phyloP scores from a whole-genome alignment of 73 alveolate genomes.

The Blepharisma japonicum region DNA sequence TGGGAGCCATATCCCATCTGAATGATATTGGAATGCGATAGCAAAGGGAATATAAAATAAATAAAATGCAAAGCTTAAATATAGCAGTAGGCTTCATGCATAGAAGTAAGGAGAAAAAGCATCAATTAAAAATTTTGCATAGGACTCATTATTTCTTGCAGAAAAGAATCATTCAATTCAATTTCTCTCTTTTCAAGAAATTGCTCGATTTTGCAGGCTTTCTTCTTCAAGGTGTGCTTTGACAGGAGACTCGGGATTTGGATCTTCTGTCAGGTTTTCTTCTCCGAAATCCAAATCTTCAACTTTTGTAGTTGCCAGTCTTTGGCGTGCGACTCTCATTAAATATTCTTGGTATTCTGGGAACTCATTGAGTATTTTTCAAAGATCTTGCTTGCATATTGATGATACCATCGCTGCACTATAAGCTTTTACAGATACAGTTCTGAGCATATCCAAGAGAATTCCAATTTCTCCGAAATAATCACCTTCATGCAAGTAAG shows the following conservation, averaged over 20 bases:
- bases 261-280: background rate
- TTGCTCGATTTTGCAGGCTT: background rate
- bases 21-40: conserved; percentile 40
- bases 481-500: conserved; percentile 49
- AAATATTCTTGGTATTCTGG: conserved; percentile 46
- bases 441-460: conserved; percentile 39
- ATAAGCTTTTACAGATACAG: conserved; percentile 51
- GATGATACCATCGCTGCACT: conserved; percentile 44
- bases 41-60: conserved; percentile 51
- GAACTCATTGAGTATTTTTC: conserved; percentile 33
- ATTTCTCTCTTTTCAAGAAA: background rate
- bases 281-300: conserved; percentile 41
- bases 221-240: background rate
- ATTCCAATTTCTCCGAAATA: conserved; percentile 72
- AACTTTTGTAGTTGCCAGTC: conserved; percentile 56
- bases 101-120: conserved; percentile 23
- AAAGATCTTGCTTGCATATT: conserved; percentile 33
- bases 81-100: conserved; percentile 31
- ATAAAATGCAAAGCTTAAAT: conserved; percentile 22
- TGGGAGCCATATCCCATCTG: conserved; percentile 17
- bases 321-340: conserved; percentile 50
- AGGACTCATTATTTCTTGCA: background rate
- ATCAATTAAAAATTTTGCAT: background rate
- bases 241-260: background rate
- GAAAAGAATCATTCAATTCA: conserved; percentile 1